Conservation (phyloP, 2,329 filamentous ascomycete genomes). For the Diaporthe sp. region DNA sequence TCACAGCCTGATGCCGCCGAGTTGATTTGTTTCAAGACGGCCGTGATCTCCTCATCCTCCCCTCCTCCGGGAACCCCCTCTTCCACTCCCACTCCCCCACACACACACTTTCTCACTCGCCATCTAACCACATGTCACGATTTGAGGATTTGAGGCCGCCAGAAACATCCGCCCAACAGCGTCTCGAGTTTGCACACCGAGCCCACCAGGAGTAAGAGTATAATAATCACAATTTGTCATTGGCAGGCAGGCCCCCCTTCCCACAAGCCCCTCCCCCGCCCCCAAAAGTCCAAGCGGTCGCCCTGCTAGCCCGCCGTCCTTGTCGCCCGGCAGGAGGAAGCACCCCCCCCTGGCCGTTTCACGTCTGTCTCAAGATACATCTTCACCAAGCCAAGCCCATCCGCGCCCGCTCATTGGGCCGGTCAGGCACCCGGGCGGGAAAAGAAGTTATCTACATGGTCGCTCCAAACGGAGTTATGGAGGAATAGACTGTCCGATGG, state of each 20-base stretch:
- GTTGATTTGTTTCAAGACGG: conserved; percentile 19
- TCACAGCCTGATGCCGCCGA: conserved; percentile 13
- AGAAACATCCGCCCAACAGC: conserved; percentile 23
- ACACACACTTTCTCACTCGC: background rate
- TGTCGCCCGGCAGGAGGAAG: background rate
- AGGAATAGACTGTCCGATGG: conserved; percentile 14
- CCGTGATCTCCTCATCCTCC: conserved; percentile 29
- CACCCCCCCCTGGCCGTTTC: conserved; percentile 33
- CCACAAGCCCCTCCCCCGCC: background rate
- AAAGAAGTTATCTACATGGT: background rate
- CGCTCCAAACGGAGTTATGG: background rate
- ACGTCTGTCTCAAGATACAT: conserved; percentile 37
- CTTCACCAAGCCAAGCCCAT: conserved; percentile 7
- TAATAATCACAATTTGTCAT: conserved; percentile 34
- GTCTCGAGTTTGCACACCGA: conserved; percentile 14
- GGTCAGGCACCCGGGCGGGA: background rate
- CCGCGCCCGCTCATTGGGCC: conserved; percentile 20
- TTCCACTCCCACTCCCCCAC: background rate
- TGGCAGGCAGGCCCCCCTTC: background rate
- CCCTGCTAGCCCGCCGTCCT: background rate
- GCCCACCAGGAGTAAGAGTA: background rate
- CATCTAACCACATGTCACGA: no score
- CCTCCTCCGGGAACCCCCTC: background rate
- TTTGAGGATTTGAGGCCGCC: conserved; percentile 12
- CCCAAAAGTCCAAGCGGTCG: conserved; percentile 30